These are phyloP conservation scores for Camellia oleifera DNA, from an alignment of 179 eudicot species.

Conservation along the genomic window DNA sequence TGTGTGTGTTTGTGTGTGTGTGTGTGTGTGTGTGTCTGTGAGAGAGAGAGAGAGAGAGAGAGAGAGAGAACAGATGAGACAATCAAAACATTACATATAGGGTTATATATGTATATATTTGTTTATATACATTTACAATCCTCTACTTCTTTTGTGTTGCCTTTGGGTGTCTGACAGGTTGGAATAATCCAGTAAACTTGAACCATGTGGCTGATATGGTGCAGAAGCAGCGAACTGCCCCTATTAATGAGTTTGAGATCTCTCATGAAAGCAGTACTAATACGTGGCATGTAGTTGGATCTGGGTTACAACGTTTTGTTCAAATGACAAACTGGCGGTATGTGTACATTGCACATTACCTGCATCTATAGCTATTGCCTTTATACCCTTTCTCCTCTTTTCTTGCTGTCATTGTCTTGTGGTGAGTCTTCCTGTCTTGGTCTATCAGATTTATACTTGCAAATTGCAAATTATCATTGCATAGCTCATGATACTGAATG, in stretches of 20 bases:
- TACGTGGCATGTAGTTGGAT: slow-evolving; percentile 77
- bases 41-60: neutral
- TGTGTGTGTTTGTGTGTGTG: neutral
- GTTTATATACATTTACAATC: neutral
- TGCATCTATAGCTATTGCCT: too few species aligned
- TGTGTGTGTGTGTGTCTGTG: too few species aligned
- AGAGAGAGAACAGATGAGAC: neutral
- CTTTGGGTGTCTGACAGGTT: slow-evolving; percentile 31
- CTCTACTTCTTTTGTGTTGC: neutral
- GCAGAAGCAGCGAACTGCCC: slow-evolving; percentile 62
- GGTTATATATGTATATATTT: neutral
- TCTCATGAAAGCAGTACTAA: slow-evolving; percentile 56
- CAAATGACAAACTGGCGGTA: slow-evolving; percentile 99
- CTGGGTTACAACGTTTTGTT: slow-evolving; percentile 89
- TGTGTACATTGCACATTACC: slow-evolving; percentile 5
- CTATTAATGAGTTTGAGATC: slow-evolving; percentile 73
- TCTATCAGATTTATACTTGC: neutral
- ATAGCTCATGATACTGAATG: neutral
- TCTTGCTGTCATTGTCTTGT: slow-evolving; percentile 1
- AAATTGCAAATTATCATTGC: neutral
- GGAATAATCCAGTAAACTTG: slow-evolving; percentile 45
- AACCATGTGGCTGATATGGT: slow-evolving; percentile 86
- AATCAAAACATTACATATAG: neutral
- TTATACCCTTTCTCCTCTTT: neutral
- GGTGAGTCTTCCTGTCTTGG: neutral